A percentile compares a stretch with the other conserved stretches of the same genome.
phyloP scores from a whole-genome alignment of 225 moss, liverwort and hornwort genomes.

The Polytrichum formosum region DNA sequence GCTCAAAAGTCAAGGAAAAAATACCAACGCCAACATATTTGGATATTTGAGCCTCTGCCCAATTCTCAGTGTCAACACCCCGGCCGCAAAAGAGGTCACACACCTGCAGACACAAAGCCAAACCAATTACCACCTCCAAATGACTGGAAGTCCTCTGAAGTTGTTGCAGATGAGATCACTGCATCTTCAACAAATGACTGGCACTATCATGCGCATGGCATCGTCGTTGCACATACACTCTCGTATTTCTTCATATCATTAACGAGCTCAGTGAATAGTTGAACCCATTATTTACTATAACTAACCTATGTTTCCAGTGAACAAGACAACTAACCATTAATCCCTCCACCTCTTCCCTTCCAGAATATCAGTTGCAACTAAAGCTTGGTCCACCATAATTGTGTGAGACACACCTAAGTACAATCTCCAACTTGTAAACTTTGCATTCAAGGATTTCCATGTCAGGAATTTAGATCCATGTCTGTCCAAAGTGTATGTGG shows the following conservation, averaged over 20 bases:
- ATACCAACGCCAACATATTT: conserved; percentile 54
- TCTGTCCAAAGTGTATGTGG: too few relatives aligned
- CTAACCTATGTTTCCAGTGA: not conserved
- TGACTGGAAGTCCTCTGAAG: not conserved
- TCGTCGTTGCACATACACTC: not conserved
- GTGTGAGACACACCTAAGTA: too few relatives aligned
- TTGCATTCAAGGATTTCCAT: too few relatives aligned
- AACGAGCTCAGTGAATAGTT: not conserved
- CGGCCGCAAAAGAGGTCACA: conserved; percentile 62
- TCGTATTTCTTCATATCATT: too few relatives aligned
- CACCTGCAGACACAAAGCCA: conserved; percentile 33
- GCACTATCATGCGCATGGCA: too few relatives aligned
- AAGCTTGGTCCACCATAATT: too few relatives aligned
- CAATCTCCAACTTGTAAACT: too few relatives aligned
- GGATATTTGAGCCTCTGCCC: conserved; percentile 44
- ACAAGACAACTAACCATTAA: not conserved
- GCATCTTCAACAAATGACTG: conserved; percentile 1
- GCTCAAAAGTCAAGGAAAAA: conserved; percentile 1
- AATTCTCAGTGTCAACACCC: conserved; percentile 54
- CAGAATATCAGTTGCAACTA: too few relatives aligned
- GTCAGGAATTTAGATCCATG: too few relatives aligned
- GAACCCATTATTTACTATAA: not conserved
- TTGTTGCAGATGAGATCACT: not conserved
- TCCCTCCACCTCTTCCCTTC: too few relatives aligned
- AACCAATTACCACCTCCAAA: conserved; percentile 4